phyloP scores from a whole-genome alignment of 2,329 filamentous ascomycete species.

The Microthyrium microscopicum region DNA sequence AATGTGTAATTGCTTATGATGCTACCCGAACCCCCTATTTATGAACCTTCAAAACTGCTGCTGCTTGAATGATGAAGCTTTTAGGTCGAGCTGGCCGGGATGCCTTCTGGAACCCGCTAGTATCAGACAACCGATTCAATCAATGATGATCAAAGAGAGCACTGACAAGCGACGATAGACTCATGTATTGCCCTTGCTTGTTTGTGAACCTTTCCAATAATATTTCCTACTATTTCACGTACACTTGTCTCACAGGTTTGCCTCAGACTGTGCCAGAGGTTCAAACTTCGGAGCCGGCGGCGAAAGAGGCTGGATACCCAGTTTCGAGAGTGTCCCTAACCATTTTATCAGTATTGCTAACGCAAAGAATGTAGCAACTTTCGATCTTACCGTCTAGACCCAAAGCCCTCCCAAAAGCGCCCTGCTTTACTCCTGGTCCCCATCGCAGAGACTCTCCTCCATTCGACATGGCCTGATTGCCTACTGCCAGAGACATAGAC shows the following conservation, averaged over 20 bases:
- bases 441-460: constrained; percentile 1
- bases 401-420: constrained; percentile 7
- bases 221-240: no score
- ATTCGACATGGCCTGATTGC: constrained; percentile 6
- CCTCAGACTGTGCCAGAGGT: no score
- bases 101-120: not conserved
- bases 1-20: not conserved
- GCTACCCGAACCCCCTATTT: no score
- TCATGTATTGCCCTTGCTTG: no score
- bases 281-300: no score
- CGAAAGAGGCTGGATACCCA: no score
- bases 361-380: no score
- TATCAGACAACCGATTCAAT: not conserved
- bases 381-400: constrained; percentile 6
- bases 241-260: no score
- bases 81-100: not conserved
- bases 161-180: constrained; percentile 6
- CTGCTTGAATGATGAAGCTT: not conserved
- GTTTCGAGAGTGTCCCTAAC: no score
- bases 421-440: constrained; percentile 4
- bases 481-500: constrained; percentile 6
- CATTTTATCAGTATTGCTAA: no score
- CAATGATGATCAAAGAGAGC: constrained; percentile 8
- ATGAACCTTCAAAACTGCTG: not conserved
- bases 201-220: no score